Evolutionary conservation across 352 stramenopile genomes (phyloP).

Genomic region (Pythium apleroticum): DNA sequence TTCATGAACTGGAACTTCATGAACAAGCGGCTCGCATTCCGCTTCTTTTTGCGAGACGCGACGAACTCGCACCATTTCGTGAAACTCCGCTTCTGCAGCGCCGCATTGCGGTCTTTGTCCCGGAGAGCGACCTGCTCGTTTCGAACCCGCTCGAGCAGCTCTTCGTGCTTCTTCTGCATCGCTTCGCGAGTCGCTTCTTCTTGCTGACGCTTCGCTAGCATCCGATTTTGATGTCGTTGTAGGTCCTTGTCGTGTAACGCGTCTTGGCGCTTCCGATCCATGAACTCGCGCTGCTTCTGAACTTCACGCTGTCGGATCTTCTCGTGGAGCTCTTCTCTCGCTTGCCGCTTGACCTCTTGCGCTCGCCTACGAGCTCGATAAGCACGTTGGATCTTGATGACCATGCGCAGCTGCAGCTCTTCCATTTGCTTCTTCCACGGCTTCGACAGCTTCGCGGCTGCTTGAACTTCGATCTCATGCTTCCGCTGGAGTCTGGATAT

Average conservation of each 20-base stretch:
- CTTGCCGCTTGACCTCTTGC: slow-evolving; percentile 44
- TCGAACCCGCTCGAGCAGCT: slow-evolving; percentile 46
- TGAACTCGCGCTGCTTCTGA: slow-evolving; percentile 43
- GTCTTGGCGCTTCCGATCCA: slow-evolving; percentile 61
- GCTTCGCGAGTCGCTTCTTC: slow-evolving; percentile 41
- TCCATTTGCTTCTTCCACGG: slow-evolving; percentile 77
- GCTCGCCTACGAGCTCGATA: slow-evolving; percentile 50
- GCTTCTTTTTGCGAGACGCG: slow-evolving; percentile 31
- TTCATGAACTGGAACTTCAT: slow-evolving; percentile 61
- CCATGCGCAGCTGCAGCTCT: slow-evolving; percentile 61
- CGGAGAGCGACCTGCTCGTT: slow-evolving; percentile 49
- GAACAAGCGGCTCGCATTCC: slow-evolving; percentile 56
- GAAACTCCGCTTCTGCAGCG: slow-evolving; percentile 30
- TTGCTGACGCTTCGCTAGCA: slow-evolving; percentile 52
- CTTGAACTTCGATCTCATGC: slow-evolving; percentile 59
- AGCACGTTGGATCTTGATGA: slow-evolving; percentile 68
- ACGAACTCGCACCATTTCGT: slow-evolving; percentile 42
- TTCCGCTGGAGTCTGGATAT: slow-evolving; percentile 54
- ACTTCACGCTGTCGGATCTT: slow-evolving; percentile 54
- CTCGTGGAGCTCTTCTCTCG: slow-evolving; percentile 46
- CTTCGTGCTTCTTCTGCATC: slow-evolving; percentile 43
- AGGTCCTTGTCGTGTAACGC: slow-evolving; percentile 54
- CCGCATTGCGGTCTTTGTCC: slow-evolving; percentile 27
- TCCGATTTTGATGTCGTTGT: slow-evolving; percentile 51
- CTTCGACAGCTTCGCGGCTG: slow-evolving; percentile 45